phyloP scores from a whole-genome alignment of 441 rosid species.

The Gossypium davidsonii region DNA sequence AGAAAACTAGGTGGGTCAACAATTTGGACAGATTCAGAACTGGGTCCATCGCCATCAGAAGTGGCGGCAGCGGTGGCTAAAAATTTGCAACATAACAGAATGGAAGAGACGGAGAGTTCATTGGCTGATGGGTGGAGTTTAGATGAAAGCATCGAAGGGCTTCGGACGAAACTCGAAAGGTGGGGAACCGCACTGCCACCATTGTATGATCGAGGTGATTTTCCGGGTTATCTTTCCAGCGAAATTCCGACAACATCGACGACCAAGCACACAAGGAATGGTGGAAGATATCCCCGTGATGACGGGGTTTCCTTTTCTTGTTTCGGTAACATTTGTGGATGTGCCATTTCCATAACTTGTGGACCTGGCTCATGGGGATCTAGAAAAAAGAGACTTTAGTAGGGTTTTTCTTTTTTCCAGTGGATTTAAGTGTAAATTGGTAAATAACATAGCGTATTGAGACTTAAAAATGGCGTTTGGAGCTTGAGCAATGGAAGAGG shows the following conservation, averaged over 20 bases:
- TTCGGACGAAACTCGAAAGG: slow-evolving; percentile 63
- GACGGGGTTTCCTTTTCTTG: slow-evolving; percentile 54
- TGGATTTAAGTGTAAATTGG: too few relatives aligned
- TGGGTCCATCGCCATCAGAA: slow-evolving; percentile 84
- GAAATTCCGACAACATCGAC: background rate
- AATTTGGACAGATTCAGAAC: slow-evolving; percentile 49
- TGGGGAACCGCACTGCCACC: slow-evolving; percentile 75
- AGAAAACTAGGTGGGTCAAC: slow-evolving; percentile 16
- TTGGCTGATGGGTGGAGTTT: slow-evolving; percentile 44
- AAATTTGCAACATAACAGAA: slow-evolving; percentile 15
- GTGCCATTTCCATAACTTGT: slow-evolving; percentile 65
- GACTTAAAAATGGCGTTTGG: too few relatives aligned
- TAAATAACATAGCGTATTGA: too few relatives aligned
- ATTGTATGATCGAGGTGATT: slow-evolving; percentile 38
- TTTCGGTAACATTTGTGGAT: slow-evolving; percentile 62
- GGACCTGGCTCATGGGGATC: slow-evolving; percentile 36
- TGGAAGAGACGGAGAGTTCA: slow-evolving; percentile 42
- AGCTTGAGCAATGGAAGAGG: too few relatives aligned
- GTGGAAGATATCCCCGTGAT: background rate
- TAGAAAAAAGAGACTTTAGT: slow-evolving; percentile 7
- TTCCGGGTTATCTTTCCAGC: slow-evolving; percentile 24
- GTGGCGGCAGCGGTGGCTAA: slow-evolving; percentile 49
- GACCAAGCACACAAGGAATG: background rate
- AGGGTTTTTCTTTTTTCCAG: too few relatives aligned
- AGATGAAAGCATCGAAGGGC: slow-evolving; percentile 67